These are phyloP conservation scores for Zalaria sp. DNA, from an alignment of 2,329 filamentous ascomycete species.

Conservation along the genomic window DNA sequence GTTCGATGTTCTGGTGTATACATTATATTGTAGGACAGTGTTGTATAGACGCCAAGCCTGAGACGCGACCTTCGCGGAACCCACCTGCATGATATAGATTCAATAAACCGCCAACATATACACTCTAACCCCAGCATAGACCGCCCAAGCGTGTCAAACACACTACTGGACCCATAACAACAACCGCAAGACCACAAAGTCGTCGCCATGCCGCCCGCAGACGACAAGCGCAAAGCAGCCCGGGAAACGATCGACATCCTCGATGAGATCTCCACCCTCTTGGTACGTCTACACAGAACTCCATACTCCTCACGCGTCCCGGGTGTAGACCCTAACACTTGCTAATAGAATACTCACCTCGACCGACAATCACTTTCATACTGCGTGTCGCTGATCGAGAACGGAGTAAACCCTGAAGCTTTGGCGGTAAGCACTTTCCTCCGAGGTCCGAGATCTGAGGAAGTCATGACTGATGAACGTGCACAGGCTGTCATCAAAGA, in stretches of 20 bases:
- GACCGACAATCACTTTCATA: conserved; percentile 84
- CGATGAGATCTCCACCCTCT: conserved; percentile 67
- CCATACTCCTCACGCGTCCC: not conserved
- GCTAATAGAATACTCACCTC: conserved; percentile 70
- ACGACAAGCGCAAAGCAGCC: conserved; percentile 59
- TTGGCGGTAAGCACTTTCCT: conserved; percentile 54
- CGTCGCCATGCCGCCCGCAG: conserved; percentile 16
- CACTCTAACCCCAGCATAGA: too few relatives aligned
- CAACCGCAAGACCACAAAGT: not conserved
- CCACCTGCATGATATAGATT: too few relatives aligned
- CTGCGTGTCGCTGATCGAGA: conserved; percentile 93
- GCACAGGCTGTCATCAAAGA: conserved; percentile 32
- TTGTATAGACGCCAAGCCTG: too few relatives aligned
- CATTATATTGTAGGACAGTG: too few relatives aligned
- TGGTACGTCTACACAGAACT: conserved; percentile 42
- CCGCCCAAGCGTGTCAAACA: too few relatives aligned
- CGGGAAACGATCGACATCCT: conserved; percentile 68
- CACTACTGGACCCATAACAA: too few relatives aligned
- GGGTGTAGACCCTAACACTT: not conserved
- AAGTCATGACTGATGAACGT: not conserved
- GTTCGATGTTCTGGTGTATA: too few relatives aligned
- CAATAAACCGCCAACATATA: too few relatives aligned
- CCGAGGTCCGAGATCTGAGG: conserved; percentile 1
- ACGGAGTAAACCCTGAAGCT: conserved; percentile 90
- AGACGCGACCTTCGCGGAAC: too few relatives aligned